Evolutionary conservation across 257 asterid species (phyloP).

Genomic region (Apocynum venetum): DNA sequence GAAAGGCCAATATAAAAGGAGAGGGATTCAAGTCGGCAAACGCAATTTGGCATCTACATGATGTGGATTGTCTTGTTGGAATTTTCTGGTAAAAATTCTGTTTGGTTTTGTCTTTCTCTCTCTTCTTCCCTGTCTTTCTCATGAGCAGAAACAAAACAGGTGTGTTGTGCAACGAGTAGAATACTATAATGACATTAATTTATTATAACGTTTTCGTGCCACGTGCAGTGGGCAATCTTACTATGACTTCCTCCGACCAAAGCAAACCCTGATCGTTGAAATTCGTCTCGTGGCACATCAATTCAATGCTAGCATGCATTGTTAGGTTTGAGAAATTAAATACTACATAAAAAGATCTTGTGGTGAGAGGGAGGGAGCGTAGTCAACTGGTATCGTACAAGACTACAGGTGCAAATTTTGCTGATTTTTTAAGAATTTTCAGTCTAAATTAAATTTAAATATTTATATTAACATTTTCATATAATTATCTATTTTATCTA

Average conservation of each 20-base stretch:
- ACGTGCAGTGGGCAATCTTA: not conserved
- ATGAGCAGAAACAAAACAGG: not conserved
- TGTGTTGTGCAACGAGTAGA: not conserved
- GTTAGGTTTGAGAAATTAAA: no score
- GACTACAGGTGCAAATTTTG: no score
- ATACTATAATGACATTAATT: not conserved
- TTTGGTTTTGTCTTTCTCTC: conserved; percentile 4
- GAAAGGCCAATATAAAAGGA: not conserved
- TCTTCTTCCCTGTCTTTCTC: conserved; percentile 1
- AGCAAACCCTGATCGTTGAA: not conserved
- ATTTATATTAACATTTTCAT: no score
- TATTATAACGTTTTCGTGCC: not conserved
- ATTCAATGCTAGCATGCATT: no score
- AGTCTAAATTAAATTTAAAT: no score
- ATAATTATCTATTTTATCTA: no score
- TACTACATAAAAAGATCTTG: no score
- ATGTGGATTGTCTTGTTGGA: not conserved
- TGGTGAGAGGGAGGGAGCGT: no score
- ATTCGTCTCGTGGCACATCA: not conserved
- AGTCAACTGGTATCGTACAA: no score
- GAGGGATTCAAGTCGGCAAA: not conserved
- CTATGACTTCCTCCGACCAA: not conserved
- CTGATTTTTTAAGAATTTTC: no score
- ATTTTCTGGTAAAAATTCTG: not conserved
- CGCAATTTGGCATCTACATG: not conserved